Percentiles rank a stretch among this genome's conserved stretches.
Conservation (phyloP, 768 basidiomycete genomes). For the Lepiota brunneoincarnata region DNA sequence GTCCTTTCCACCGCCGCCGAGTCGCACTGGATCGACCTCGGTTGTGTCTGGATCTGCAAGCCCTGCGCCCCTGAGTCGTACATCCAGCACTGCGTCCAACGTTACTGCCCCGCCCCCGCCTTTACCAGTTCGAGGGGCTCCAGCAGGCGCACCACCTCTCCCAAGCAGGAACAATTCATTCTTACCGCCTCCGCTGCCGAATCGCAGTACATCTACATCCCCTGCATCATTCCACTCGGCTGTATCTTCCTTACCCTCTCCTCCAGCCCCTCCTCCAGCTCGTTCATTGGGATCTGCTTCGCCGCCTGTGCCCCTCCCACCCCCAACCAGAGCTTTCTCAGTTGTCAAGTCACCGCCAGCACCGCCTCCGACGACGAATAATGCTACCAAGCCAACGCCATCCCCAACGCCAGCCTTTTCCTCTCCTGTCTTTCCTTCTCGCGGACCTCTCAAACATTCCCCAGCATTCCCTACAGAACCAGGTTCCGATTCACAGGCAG, state of each 20-base stretch:
- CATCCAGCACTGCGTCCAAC: conserved; percentile 16
- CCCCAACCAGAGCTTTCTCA: conserved; percentile 7
- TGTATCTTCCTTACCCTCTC: conserved; percentile 10
- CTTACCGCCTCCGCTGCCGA: conserved; percentile 20
- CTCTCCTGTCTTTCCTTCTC: conserved; percentile 21
- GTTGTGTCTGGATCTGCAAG: conserved; percentile 10
- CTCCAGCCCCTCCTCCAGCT: conserved; percentile 7
- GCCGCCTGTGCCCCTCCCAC: conserved; percentile 10
- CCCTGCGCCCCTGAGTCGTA: conserved; percentile 7
- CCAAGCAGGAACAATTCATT: conserved; percentile 20
- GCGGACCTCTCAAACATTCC: conserved; percentile 13
- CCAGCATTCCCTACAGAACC: conserved; percentile 7
- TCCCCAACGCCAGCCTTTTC: conserved; percentile 17
- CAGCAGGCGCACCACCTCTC: conserved; percentile 25
- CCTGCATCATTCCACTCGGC: conserved; percentile 12
- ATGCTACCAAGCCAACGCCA: conserved; percentile 13
- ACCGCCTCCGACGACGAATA: conserved; percentile 12
- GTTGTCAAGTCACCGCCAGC: conserved; percentile 1
- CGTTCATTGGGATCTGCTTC: too few species aligned
- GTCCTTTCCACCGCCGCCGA: conserved; percentile 35
- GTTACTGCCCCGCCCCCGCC: conserved; percentile 19
- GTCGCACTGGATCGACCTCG: conserved; percentile 24
- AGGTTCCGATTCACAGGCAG: not conserved
- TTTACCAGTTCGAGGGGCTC: conserved; percentile 19
- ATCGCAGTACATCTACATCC: conserved; percentile 14